Evolutionary conservation across 257 asterid species (phyloP), one percentile per base, ranked within the genome.

Genomic region (Nicotiana paniculata): DNA sequence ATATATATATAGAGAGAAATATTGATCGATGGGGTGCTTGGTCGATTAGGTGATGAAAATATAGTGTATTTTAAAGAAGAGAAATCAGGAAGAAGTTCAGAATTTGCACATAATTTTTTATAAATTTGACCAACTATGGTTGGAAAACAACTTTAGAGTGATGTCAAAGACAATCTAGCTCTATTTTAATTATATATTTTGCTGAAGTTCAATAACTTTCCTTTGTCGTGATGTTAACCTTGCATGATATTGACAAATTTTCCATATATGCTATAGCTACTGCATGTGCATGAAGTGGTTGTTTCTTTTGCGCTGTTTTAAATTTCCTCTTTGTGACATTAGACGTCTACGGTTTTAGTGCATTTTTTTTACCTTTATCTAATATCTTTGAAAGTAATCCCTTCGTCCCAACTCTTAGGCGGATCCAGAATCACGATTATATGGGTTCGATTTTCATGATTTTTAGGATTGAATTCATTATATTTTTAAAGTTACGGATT

Each of bases 131-230:
- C 18, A 10, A 57, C 89, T 66, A 81, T 53, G 18, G 87, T 77
- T 81, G 85, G 85, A 84, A 77, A 84, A 81, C 85, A 81, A 70
- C 85, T 77, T 81, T 81, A 78, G 89, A 81, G 87, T 86, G 84
- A 55, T 81, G 82, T 78, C 85, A 81, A 86, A 86, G 89, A 83
- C 87, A 84, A 77, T 81, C 85, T 69, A 81, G 77, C 5, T 70
- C 57, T 69, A 2, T 70, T 70, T 2, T 43, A n/a, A 70, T 70
- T n/a, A 10, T 70, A 0, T 70, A 43, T 21, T 18, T 18, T 39
- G 11, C 0, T 69, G n/a, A 69, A 17, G 9, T n/a, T 39, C 33
- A 37, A 39, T 37, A 69, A 69, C 77, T 39, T 39, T 39, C 77
- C 77, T 37, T 21, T 17, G 69, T 63, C 37, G 70, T 28, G 70